A percentile compares a stretch with the other conserved stretches of the same genome.
These are phyloP conservation scores for Carallia brachiata DNA, from an alignment of 345 rosid species.

Conservation along the genomic window DNA sequence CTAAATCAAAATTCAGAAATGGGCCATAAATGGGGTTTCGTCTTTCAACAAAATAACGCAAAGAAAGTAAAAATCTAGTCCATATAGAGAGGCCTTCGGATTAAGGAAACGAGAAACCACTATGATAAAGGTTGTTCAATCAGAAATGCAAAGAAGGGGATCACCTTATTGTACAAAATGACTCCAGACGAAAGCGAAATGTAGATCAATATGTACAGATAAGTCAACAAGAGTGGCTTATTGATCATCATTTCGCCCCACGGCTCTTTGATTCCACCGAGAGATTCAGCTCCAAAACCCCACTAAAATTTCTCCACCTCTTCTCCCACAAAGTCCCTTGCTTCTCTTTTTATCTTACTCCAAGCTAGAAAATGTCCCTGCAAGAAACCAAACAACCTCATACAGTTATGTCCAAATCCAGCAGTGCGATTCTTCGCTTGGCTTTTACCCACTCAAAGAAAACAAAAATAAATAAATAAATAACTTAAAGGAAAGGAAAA, in stretches of 20 bases:
- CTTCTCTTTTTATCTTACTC: background rate
- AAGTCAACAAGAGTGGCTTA: constrained; percentile 79
- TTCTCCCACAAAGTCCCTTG: background rate
- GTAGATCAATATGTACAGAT: constrained; percentile 81
- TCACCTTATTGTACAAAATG: constrained; percentile 95
- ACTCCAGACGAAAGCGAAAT: constrained; percentile 89
- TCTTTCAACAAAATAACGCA: background rate
- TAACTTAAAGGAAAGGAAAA: too few relatives aligned
- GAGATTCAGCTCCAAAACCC: background rate
- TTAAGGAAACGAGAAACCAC: background rate
- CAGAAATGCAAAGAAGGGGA: background rate
- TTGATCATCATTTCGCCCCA: constrained; percentile 51
- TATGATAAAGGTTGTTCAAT: background rate
- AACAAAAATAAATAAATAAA: too few relatives aligned
- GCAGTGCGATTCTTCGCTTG: too few relatives aligned
- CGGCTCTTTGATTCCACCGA: constrained; percentile 20
- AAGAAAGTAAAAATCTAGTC: background rate
- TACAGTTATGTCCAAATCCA: background rate
- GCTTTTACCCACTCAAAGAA: too few relatives aligned
- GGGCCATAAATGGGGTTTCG: background rate
- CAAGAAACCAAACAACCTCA: background rate
- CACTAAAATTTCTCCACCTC: background rate
- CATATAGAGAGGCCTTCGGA: background rate
- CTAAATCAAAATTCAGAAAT: too few relatives aligned
- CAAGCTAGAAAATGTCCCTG: background rate